Conservation (phyloP, 305 asterid species). For the Fraxinus baroniana region DNA sequence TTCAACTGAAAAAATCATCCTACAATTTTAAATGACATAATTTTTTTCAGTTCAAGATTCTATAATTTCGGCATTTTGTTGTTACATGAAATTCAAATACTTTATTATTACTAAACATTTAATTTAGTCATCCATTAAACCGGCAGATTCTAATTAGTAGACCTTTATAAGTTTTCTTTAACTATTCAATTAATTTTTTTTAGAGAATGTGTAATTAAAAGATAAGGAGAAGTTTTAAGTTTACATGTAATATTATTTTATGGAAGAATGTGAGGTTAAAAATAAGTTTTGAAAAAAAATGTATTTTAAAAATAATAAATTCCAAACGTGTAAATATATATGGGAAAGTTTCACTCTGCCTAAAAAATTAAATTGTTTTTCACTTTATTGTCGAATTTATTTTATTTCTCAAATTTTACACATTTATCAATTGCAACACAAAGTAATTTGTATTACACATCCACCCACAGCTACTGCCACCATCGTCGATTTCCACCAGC, state of each 20-base stretch:
- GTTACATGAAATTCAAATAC: slow-evolving; percentile 27
- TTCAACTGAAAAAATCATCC: not conserved
- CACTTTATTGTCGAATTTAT: too few relatives aligned
- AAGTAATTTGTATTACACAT: not conserved
- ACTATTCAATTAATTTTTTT: slow-evolving; percentile 10
- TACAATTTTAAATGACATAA: not conserved
- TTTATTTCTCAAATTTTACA: too few relatives aligned
- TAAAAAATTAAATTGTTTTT: too few relatives aligned
- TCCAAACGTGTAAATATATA: too few relatives aligned
- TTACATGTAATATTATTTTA: too few relatives aligned
- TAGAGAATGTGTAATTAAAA: too few relatives aligned
- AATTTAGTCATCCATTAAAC: not conserved
- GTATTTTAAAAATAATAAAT: too few relatives aligned
- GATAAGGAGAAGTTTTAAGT: too few relatives aligned
- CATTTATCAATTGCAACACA: not conserved
- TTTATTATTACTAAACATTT: not conserved
- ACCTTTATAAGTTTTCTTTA: not conserved
- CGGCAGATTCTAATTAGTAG: slow-evolving; percentile 7
- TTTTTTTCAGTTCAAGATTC: slow-evolving; percentile 1
- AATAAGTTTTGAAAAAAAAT: too few relatives aligned
- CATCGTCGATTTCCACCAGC: too few relatives aligned
- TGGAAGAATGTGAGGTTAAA: too few relatives aligned
- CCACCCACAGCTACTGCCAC: not conserved
- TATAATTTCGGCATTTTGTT: slow-evolving; percentile 28
- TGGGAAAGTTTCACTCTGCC: too few relatives aligned